phyloP scores from a whole-genome alignment of 169 alveolate species.

The Eimeria sp. region DNA sequence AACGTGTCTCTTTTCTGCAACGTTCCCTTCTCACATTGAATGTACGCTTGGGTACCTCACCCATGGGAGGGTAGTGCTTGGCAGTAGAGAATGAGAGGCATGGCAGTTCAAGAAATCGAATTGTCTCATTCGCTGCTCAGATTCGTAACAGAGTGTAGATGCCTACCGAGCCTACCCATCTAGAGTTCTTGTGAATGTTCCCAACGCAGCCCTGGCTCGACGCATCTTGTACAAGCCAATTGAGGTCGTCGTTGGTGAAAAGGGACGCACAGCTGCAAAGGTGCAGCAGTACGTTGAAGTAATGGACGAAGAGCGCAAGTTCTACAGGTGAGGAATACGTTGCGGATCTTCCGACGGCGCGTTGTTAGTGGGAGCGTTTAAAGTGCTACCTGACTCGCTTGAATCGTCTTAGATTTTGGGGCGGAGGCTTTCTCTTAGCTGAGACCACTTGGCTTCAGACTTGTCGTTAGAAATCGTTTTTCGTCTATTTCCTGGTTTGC shows the following conservation, averaged over 20 bases:
- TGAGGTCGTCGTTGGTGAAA: conserved; percentile 94
- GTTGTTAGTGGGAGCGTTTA: neutral
- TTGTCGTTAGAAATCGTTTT: neutral
- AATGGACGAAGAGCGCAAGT: conserved; percentile 88
- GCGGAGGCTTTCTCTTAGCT: neutral
- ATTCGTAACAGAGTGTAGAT: neutral
- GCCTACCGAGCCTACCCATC: neutral
- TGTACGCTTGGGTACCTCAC: conserved; percentile 28
- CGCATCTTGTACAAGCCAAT: conserved; percentile 97
- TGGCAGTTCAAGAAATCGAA: neutral
- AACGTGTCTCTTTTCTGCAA: conserved; percentile 99
- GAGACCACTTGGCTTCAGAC: neutral
- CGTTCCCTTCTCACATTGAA: conserved; percentile 98
- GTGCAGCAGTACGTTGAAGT: conserved; percentile 92
- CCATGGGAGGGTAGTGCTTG: neutral
- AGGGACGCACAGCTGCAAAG: conserved; percentile 89
- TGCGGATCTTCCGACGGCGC: neutral
- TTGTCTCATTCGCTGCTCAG: neutral
- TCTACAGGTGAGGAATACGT: conserved; percentile 71
- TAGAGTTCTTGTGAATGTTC: neutral
- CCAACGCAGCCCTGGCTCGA: conserved; percentile 94
- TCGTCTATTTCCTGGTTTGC: neutral
- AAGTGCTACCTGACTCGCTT: neutral
- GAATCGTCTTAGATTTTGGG: neutral
- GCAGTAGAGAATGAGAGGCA: neutral